Conservation (phyloP, 179 eudicot genomes). For the Sideroxylon spinosum region DNA sequence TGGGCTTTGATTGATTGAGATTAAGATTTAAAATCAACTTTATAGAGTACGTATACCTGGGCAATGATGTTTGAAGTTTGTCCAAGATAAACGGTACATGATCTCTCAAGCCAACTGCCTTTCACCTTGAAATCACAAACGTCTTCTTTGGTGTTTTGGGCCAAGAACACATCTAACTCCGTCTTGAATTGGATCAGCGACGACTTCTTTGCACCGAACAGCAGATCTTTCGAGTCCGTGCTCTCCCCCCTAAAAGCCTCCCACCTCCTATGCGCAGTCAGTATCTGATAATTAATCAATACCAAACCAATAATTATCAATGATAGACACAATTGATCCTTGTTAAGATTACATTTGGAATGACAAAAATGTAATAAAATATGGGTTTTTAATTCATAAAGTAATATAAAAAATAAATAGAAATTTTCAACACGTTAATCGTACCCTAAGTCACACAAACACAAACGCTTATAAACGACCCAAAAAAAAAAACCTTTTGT, state of each 20-base stretch:
- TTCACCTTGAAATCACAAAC: slow-evolving; percentile 42
- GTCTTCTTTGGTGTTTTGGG: slow-evolving; percentile 33
- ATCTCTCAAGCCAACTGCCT: slow-evolving; percentile 42
- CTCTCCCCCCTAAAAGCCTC: slow-evolving; percentile 45
- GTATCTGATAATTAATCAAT: slow-evolving; percentile 20
- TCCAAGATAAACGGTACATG: slow-evolving; percentile 41
- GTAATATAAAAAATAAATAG: too few species aligned
- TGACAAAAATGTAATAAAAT: too few species aligned
- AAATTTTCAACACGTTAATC: too few species aligned
- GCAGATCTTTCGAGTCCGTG: slow-evolving; percentile 29
- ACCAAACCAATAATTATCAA: too few species aligned
- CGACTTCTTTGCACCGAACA: slow-evolving; percentile 40
- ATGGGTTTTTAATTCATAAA: too few species aligned
- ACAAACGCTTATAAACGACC: too few species aligned
- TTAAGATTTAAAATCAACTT: too few species aligned
- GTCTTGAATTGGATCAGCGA: slow-evolving; percentile 45
- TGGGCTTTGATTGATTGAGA: too few species aligned
- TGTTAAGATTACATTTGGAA: too few species aligned
- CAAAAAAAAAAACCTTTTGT: slow-evolving; percentile 31
- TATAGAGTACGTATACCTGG: slow-evolving; percentile 17
- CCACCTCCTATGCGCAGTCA: slow-evolving; percentile 42
- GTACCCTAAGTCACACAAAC: too few species aligned
- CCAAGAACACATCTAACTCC: slow-evolving; percentile 47
- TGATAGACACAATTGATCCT: too few species aligned
- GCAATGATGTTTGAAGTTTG: slow-evolving; percentile 30